Evolutionary conservation across 2,329 filamentous ascomycete genomes (phyloP).

Genomic region (Fusarium udum): DNA sequence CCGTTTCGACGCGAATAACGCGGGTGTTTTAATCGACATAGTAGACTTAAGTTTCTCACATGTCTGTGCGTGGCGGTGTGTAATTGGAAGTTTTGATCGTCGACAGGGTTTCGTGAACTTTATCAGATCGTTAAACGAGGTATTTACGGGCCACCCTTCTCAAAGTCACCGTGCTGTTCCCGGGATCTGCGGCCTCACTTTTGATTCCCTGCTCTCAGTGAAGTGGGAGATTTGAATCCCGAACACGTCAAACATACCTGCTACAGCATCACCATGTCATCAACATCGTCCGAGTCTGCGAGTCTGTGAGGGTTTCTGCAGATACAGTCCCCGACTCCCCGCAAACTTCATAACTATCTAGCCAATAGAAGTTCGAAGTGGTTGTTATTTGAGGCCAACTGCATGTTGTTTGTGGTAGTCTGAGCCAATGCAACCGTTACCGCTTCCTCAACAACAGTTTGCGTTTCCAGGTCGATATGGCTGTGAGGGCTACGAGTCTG

Average conservation of each 20-base stretch:
- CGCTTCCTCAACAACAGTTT: too few relatives aligned
- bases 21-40: rapidly evolving
- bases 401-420: too few relatives aligned
- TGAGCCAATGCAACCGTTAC: too few relatives aligned
- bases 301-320: neutral
- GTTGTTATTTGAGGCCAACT: too few relatives aligned
- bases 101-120: neutral
- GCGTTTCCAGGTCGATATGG: too few relatives aligned
- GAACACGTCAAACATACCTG: rapidly evolving
- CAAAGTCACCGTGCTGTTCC: too few relatives aligned
- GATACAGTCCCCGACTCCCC: neutral
- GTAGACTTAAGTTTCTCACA: neutral
- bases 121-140: neutral
- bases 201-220: rapidly evolving
- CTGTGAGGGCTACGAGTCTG: too few relatives aligned
- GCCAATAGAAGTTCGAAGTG: neutral
- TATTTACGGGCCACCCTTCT: neutral
- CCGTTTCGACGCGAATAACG: neutral
- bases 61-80: neutral
- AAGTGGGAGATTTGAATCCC: rapidly evolving
- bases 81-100: neutral
- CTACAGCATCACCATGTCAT: rapidly evolving
- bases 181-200: neutral
- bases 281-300: too few relatives aligned
- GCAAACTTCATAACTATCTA: rapidly evolving